These are phyloP conservation scores for Canavalia gladiata DNA, from an alignment of 306 rosid species.

Conservation along the genomic window DNA sequence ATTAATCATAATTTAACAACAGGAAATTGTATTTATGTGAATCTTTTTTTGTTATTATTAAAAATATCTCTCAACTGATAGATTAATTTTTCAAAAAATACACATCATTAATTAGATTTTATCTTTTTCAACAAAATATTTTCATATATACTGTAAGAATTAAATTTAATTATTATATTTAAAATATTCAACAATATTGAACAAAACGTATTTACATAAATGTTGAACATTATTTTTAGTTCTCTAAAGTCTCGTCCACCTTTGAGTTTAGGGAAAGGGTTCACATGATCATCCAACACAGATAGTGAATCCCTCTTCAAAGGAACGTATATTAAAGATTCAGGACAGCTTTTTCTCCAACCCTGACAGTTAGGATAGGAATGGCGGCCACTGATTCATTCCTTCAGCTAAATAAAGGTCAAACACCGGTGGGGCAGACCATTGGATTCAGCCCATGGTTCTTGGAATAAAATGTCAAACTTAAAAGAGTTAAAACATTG, in stretches of 20 bases:
- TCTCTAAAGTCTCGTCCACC: background rate
- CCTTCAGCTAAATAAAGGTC: slow-evolving; percentile 21
- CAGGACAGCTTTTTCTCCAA: slow-evolving; percentile 15
- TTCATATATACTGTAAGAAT: background rate
- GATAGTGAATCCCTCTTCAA: slow-evolving; percentile 12
- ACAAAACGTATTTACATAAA: slow-evolving; percentile 1
- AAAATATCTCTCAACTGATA: background rate
- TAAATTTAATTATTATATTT: background rate
- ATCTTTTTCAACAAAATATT: background rate
- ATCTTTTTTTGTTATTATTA: background rate
- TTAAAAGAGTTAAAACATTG: background rate
- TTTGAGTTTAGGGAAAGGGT: slow-evolving; percentile 40
- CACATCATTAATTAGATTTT: background rate
- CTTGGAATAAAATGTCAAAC: slow-evolving; percentile 29
- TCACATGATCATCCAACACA: slow-evolving; percentile 45
- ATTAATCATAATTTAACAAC: slow-evolving; percentile 25
- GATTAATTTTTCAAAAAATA: background rate
- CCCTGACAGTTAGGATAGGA: slow-evolving; percentile 32
- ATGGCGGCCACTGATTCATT: slow-evolving; percentile 25
- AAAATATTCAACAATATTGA: background rate
- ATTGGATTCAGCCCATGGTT: background rate
- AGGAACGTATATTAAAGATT: slow-evolving; percentile 29
- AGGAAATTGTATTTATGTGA: background rate
- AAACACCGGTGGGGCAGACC: slow-evolving; percentile 33
- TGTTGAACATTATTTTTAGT: slow-evolving; percentile 21